Evolutionary conservation across 2,329 filamentous ascomycete genomes (phyloP), one percentile per base, ranked within the genome.

Genomic region (Ophiostoma piceae): DNA sequence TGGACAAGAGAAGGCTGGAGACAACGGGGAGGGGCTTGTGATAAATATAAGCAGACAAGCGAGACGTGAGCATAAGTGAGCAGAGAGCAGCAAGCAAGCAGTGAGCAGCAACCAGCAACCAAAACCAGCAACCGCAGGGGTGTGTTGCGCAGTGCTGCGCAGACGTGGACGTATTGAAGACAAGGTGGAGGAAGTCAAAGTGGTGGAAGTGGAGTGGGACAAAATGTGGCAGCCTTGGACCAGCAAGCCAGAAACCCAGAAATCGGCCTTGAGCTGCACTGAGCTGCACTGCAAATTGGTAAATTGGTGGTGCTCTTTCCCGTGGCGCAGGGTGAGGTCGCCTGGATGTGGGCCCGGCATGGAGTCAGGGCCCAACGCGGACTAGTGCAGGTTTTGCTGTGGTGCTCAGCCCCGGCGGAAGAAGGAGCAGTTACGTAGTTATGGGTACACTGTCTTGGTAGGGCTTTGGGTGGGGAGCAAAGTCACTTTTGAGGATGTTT

Each of bases 391-490:
- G 51, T 57, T 57, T 57, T 68, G 39, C 7, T 41, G 5, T 67
- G 64, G 26, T 72, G 68, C 71, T 72, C 71, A 72, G 71, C 71
- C 71, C 71, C 71, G 37, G 67, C 69, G 60, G 32, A 37, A 29
- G 60, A n/a, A 37, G 60, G 16, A 64, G 29, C 11, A 64, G 29
- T 19, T 64, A 64, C 29, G 60, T 37, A 35, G 29, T 29, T 47
- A 47, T 47, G 16, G 43, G 11, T 57, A 57, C 51, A 29, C 51
- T 1, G n/a, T 57, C 51, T 57, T 57, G 51, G n/a, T 26, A 57
- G 51, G 51, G n/a, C n/a, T 57, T 57, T 57, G 57, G n/a, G 57
- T 22, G 57, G 8, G 57, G 14, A 62, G 29, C 29, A 62, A 62
- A 62, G 51, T 57, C 26, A 26, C 22, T 57, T 57, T 57, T 57